Evolutionary conservation across 2,329 filamentous ascomycete species (phyloP).

Genomic region (Epichloe gansuensis): DNA sequence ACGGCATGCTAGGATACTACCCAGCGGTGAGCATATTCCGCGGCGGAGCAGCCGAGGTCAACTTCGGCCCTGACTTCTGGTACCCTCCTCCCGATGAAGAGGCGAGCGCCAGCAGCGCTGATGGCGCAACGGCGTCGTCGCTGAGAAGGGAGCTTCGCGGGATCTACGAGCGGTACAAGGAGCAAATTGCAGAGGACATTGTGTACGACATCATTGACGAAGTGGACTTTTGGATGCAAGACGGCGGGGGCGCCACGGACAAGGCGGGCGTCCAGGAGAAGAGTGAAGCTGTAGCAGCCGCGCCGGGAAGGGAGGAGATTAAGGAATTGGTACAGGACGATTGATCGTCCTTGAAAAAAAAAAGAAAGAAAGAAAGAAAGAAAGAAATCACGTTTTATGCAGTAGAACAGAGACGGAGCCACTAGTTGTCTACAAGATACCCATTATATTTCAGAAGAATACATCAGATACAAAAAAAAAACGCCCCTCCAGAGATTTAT

Average conservation of each 20-base stretch:
- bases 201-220: constrained; percentile 91
- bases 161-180: constrained; percentile 68
- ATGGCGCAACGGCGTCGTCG: constrained; percentile 7
- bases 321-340: constrained; percentile 55
- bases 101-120: constrained; percentile 36
- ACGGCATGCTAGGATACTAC: constrained; percentile 92
- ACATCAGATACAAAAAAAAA: neutral
- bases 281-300: constrained; percentile 29
- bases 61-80: constrained; percentile 93
- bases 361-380: too few species aligned
- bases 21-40: constrained; percentile 86
- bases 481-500: neutral
- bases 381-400: neutral
- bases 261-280: constrained; percentile 31
- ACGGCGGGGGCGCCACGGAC: constrained; percentile 40
- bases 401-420: neutral
- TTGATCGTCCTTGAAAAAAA: constrained; percentile 13
- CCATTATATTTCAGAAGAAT: constrained; percentile 7
- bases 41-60: constrained; percentile 81
- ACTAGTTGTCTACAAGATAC: constrained; percentile 11
- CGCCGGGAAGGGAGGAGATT: constrained; percentile 41
- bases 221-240: constrained; percentile 76
- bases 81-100: constrained; percentile 55
- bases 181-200: constrained; percentile 91
- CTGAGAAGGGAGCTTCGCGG: constrained; percentile 34